phyloP scores from a whole-genome alignment of 108 stramenopile genomes.

The Pseudonitzschia pungens region DNA sequence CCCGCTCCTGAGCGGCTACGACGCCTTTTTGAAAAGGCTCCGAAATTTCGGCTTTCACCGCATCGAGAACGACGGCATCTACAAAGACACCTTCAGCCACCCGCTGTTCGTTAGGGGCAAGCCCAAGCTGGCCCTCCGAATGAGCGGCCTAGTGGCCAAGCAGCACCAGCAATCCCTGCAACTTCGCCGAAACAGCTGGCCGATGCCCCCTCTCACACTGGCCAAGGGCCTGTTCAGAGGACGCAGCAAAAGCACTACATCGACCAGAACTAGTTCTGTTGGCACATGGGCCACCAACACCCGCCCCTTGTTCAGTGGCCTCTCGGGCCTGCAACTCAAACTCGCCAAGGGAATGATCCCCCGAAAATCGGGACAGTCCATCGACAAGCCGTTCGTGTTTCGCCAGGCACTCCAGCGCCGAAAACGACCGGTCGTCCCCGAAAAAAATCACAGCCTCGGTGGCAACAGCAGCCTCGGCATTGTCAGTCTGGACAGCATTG shows the following conservation, averaged over 20 bases:
- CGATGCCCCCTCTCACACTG: not conserved
- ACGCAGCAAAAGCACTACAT: not conserved
- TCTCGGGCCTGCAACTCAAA: not conserved
- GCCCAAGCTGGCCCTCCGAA: not conserved
- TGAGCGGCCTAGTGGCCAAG: too few species aligned
- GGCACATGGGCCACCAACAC: too few species aligned
- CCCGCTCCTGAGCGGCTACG: conserved; percentile 48
- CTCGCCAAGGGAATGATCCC: not conserved
- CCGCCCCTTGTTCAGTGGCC: too few species aligned
- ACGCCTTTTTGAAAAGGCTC: not conserved
- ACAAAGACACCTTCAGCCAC: not conserved
- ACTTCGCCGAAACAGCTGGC: not conserved
- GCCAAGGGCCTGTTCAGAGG: not conserved
- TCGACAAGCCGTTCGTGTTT: not conserved
- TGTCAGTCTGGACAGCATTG: not conserved
- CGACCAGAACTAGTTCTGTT: too few species aligned
- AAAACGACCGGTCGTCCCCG: not conserved
- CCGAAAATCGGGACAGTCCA: not conserved
- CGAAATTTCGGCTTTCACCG: not conserved
- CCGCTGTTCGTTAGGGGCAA: not conserved
- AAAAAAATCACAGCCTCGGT: not conserved
- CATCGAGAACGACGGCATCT: not conserved
- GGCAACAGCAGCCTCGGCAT: not conserved
- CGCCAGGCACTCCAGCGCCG: not conserved
- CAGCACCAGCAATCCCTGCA: not conserved